Evolutionary conservation across 257 asterid species (phyloP), one percentile per base, ranked within the genome.

Genomic region (Eucommia ulmoides): DNA sequence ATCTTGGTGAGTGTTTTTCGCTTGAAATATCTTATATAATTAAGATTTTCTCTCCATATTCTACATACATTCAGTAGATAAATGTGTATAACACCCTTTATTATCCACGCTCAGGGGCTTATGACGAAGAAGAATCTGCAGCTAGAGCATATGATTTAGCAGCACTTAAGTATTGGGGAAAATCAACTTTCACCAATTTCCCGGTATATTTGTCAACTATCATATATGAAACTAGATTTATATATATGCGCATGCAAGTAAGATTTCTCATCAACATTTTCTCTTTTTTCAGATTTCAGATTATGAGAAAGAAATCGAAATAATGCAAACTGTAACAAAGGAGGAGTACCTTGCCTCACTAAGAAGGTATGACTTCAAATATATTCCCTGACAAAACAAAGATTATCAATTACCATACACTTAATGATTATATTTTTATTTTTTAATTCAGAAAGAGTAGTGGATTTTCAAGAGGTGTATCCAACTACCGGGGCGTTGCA

Each of bases 301-400:
- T 59, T 71, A 75, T 22, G 76, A 62, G 49, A 45, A 53, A 24
- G 82, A 75, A 47, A 65, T 75, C 18, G 79, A 64, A 33, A 54
- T 72, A 25, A 72, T 72, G 72, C 66, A 63, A 62, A 63, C 65
- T 23, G 55, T 70, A 53, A 67, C 74, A 29, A 72, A 62, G 45
- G 75, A 72, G 58, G 79, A 72, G 62, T 72, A 64, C 41, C 61
- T 64, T 45, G 79, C 79, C 23, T 64, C 79, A 47, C 51, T 72
- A 60, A 72, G 79, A 67, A 67, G 72, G 79, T 72, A 60, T 7
- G 21, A 6, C 41, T 51, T 20, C 21, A 5, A n/a, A n/a, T n/a
- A n/a, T n/a, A n/a, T n/a, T n/a, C n/a, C n/a, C n/a, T n/a, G n/a
- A n/a, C n/a, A n/a, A n/a, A n/a, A n/a, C n/a, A n/a, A n/a, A n/a